Conservation (phyloP, 164 flowering plant species). For the Akebia trifoliata region DNA sequence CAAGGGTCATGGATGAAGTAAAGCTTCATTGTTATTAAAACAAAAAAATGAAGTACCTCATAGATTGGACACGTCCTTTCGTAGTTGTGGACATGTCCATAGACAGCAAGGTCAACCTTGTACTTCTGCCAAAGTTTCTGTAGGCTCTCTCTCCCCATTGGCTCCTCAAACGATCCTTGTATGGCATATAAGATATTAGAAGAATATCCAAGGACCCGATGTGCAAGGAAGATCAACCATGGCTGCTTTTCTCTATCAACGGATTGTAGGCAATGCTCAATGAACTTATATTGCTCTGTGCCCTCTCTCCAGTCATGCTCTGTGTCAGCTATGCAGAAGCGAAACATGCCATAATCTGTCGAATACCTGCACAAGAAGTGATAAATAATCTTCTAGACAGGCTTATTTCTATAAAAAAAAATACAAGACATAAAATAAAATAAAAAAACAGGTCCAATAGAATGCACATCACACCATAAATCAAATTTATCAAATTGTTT, state of each 20-base stretch:
- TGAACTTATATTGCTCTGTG: constrained; percentile 76
- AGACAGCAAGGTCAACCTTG: constrained; percentile 86
- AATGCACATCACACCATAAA: background rate
- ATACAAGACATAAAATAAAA: background rate
- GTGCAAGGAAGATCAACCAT: constrained; percentile 91
- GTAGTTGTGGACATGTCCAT: constrained; percentile 86
- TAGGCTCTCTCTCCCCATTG: constrained; percentile 90
- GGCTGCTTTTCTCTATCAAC: constrained; percentile 88
- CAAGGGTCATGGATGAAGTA: background rate
- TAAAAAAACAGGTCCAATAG: background rate
- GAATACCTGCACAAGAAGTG: constrained; percentile 54
- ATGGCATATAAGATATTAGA: constrained; percentile 47
- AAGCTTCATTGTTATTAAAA: background rate
- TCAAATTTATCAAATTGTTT: background rate
- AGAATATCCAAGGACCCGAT: constrained; percentile 88
- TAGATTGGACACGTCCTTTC: constrained; percentile 93
- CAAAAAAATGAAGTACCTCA: constrained; percentile 43
- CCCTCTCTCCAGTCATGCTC: constrained; percentile 98
- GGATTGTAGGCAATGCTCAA: constrained; percentile 78
- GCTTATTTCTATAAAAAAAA: background rate
- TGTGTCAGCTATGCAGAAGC: constrained; percentile 84
- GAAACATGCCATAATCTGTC: constrained; percentile 93
- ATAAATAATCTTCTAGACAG: background rate
- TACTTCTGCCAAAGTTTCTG: constrained; percentile 94
- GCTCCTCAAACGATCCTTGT: constrained; percentile 86